Evolutionary conservation across 306 rosid species (phyloP), one percentile per base, ranked within the genome.

Genomic region (Quillaja saponaria): DNA sequence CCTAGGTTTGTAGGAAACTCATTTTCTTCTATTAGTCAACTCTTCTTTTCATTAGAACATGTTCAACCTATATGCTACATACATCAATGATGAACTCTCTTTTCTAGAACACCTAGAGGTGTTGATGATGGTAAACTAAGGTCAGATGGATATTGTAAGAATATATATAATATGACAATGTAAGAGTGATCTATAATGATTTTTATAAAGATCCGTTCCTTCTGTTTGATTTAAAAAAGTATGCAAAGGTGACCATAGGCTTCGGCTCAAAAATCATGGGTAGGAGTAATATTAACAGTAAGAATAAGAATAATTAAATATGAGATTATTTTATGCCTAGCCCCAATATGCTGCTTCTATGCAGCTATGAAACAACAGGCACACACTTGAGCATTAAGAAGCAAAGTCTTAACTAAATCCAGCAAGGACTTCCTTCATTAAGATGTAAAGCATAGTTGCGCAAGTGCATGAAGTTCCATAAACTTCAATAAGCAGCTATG

Each of bases 401-500:
- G 15, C 25, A 49, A n/a, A 14, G 8, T 4, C 13, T 19, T 48
- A 63, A 49, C 28, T 49, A 51, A 18, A 4, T 39, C 49, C 37
- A 14, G 68, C 48, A 13, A 19, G 37, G 47, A 62, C n/a, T 54
- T 71, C 54, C 33, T 58, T 44, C 41, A 41, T 14, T 67, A 40
- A 42, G 63, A 10, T 28, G 48, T 57, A 75, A 75, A 51, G 44
- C 45, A 59, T 53, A 63, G 50, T 37, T 46, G 31, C 31, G 31
- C 34, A 63, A 7, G 55, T 44, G 64, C 6, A 25, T 44, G 59
- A n/a, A 49, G 67, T 25, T 75, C 63, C 41, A 50, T 10, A 46
- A 51, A 18, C 47, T 69, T 41, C 25, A 49, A 68, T 58, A 47
- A 56, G 48, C 50, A 46, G 25, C 47, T 25, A 59, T 42, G 39